Percentiles rank a stretch among this genome's conserved stretches.
Conservation (phyloP, 148 eudicot species). For the Amaranthus hypochondriacus region DNA sequence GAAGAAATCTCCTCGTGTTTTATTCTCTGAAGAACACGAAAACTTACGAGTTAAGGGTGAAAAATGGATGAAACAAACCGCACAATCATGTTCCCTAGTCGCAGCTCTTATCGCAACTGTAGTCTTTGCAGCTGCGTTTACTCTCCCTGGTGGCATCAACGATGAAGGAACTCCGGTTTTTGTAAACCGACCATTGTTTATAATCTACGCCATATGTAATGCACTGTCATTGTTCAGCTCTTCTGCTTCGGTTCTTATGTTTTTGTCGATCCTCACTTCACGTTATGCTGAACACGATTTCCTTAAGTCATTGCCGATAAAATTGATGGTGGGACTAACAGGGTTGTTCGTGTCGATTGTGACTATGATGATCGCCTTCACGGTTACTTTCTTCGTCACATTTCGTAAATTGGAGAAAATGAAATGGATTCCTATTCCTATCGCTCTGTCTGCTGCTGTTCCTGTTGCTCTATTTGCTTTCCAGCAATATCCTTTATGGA, state of each 20-base stretch:
- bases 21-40: conserved; percentile 25
- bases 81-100: conserved; percentile 25
- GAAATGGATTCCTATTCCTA: conserved; percentile 14
- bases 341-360: conserved; percentile 23
- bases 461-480: conserved; percentile 16
- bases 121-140: conserved; percentile 28
- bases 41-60: conserved; percentile 24
- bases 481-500: conserved; percentile 15
- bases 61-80: conserved; percentile 26
- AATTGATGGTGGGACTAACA: conserved; percentile 18
- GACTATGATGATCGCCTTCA: conserved; percentile 28
- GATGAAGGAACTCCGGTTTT: conserved; percentile 6
- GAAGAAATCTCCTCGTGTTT: conserved; percentile 7
- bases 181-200: neutral
- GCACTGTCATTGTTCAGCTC: conserved; percentile 21
- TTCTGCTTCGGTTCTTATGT: conserved; percentile 21
- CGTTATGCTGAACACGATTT: conserved; percentile 28
- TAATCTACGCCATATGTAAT: conserved; percentile 11
- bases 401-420: neutral
- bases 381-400: conserved; percentile 15
- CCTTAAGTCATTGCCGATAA: conserved; percentile 18
- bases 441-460: conserved; percentile 10
- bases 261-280: conserved; percentile 22
- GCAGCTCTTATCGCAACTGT: conserved; percentile 24
- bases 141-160: conserved; percentile 21